Evolutionary conservation across 108 stramenopile genomes (phyloP), one percentile per base, ranked within the genome.

Genomic region (Parietichytrium sp.): DNA sequence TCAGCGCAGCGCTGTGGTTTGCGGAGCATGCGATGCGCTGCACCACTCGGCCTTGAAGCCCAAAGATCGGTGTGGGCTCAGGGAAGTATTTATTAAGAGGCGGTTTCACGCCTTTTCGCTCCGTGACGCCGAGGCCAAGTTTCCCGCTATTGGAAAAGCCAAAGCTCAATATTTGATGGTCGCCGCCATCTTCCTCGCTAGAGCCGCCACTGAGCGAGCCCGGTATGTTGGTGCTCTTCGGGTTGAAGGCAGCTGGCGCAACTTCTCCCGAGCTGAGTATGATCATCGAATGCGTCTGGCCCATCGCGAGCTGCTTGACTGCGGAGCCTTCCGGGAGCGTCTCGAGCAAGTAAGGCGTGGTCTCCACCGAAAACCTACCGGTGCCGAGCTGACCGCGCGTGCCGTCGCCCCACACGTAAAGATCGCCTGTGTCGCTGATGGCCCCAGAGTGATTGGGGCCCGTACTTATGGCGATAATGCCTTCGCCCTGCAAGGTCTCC

Each of bases 361-460:
- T 49, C 23, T 83, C 33, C 4, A 85, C 80, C 2, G 77, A 78
- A 8, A 82, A 86, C 42, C 85, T 78, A 8, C 88, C 90, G 20
- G 87, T 52, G 2, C 92, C 91, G 33, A 90, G 82, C 20, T 89
- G 90, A 15, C 92, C 92, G 54, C 81, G 83, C 47, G 86, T 80
- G 3, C 83, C 85, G 47, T 88, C 49, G 3, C 93, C 93, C 93
- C 92, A 93, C 15, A 87, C 79, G 72, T 89, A 91, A 0, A 90
- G 18, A 49, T 89, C 84, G 3, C 89, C 90, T 2, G 83, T 79
- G 15, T 86, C 20, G 18, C 83, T 89, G 7, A 89, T 49, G 12
- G 89, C 89, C 18, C 84, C 48, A 4, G 84, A 88, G 79, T 92
- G 92, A 38, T 81, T 89, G 10, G 81, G 55, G 7, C 92, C 92